phyloP scores from a whole-genome alignment of 2,329 filamentous ascomycete species.

The Apiospora pterosperma region DNA sequence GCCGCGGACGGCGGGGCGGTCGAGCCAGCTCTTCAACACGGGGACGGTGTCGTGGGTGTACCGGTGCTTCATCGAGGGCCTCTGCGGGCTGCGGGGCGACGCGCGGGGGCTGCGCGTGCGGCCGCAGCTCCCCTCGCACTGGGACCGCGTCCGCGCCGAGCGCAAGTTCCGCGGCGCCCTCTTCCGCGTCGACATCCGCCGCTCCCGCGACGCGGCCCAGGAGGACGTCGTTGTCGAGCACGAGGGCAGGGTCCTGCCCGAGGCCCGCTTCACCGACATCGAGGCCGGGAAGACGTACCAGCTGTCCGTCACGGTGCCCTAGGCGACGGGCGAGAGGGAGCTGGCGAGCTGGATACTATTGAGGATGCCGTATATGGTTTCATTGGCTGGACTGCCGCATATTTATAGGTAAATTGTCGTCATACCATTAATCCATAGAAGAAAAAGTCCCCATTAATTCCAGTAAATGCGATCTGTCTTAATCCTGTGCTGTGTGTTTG shows the following conservation, averaged over 20 bases:
- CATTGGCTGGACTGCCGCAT: not conserved
- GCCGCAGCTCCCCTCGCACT: constrained; percentile 48
- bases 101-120: constrained; percentile 41
- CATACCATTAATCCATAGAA: not conserved
- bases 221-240: constrained; percentile 37
- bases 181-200: constrained; percentile 43
- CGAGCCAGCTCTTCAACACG: constrained; percentile 56
- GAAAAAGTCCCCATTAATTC: not conserved
- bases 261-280: constrained; percentile 37
- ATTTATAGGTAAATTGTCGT: not conserved
- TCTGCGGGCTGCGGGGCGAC: constrained; percentile 51
- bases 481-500: too few relatives aligned
- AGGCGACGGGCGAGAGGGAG: too few relatives aligned
- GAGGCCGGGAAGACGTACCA: constrained; percentile 40
- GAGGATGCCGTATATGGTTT: not conserved
- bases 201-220: constrained; percentile 32
- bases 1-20: constrained; percentile 51
- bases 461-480: too few relatives aligned
- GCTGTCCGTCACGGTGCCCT: constrained; percentile 30
- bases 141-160: constrained; percentile 44
- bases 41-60: constrained; percentile 57
- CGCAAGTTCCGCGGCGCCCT: constrained; percentile 48
- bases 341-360: too few relatives aligned
- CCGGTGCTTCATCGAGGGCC: constrained; percentile 50
- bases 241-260: constrained; percentile 34